phyloP scores from a whole-genome alignment of 306 rosid genomes.

The Fagus crenata region DNA sequence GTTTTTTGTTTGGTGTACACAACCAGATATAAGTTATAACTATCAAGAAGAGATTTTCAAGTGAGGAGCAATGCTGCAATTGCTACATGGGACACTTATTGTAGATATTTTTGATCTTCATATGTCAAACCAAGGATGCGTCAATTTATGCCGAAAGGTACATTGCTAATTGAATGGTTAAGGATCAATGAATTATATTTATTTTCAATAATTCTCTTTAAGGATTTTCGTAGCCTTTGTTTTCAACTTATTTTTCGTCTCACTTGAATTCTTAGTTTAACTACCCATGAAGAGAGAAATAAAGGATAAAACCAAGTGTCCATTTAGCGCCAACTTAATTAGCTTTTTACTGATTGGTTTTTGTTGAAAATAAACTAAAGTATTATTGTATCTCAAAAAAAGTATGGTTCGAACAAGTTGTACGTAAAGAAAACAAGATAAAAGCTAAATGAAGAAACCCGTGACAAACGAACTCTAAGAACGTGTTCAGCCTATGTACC shows the following conservation, averaged over 20 bases:
- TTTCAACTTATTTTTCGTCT: background rate
- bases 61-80: conserved; percentile 37
- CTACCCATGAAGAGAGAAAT: too few species aligned
- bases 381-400: too few species aligned
- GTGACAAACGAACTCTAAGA: too few species aligned
- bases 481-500: too few species aligned
- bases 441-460: too few species aligned
- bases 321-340: too few species aligned
- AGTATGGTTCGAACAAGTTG: too few species aligned
- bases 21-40: background rate
- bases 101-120: conserved; percentile 56
- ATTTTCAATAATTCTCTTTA: background rate
- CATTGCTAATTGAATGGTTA: background rate
- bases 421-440: too few species aligned
- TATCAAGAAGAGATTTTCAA: background rate
- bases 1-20: background rate
- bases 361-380: too few species aligned
- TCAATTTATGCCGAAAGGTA: conserved; percentile 47
- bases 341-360: too few species aligned
- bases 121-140: conserved; percentile 40
- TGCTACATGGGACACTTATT: conserved; percentile 68
- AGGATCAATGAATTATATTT: background rate
- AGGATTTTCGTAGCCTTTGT: background rate
- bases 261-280: background rate
- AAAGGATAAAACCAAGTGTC: too few species aligned